Evolutionary conservation across 441 rosid genomes (phyloP).

Genomic region (Hura crepitans): DNA sequence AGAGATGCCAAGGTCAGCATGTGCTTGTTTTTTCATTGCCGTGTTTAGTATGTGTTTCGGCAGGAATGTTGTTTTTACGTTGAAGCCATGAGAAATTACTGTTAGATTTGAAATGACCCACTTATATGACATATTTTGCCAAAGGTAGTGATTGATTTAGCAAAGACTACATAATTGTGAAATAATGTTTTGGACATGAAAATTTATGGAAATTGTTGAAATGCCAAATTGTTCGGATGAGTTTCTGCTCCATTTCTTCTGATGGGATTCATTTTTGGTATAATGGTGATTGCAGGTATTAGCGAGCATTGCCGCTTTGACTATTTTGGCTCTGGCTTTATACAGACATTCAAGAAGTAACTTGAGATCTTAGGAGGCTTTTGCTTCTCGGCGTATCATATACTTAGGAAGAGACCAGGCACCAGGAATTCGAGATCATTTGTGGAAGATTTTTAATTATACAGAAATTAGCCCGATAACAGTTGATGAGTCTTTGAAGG

Average conservation of each 20-base stretch:
- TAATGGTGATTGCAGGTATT: slow-evolving; percentile 44
- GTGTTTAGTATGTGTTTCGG: slow-evolving; percentile 2
- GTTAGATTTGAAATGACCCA: background rate
- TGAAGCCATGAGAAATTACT: slow-evolving; percentile 1
- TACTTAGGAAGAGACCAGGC: background rate
- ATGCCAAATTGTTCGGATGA: background rate
- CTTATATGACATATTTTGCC: background rate
- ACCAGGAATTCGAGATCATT: background rate
- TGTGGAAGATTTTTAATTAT: background rate
- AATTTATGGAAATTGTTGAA: background rate
- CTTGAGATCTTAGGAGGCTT: slow-evolving; percentile 26
- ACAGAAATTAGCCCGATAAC: background rate
- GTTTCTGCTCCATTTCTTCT: background rate
- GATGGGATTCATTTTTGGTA: background rate
- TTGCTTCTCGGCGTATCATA: background rate
- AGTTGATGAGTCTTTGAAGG: background rate
- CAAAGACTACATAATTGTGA: background rate
- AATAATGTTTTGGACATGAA: background rate
- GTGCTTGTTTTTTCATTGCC: slow-evolving; percentile 11
- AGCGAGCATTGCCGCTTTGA: slow-evolving; percentile 52
- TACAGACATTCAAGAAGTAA: slow-evolving; percentile 68
- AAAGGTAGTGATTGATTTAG: background rate
- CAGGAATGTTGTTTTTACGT: background rate
- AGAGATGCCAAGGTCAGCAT: slow-evolving; percentile 65
- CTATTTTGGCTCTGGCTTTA: slow-evolving; percentile 44